A percentile compares a stretch with the other conserved stretches of the same genome.
Evolutionary conservation across 306 rosid genomes (phyloP).

Genomic region (Prunus armeniaca): DNA sequence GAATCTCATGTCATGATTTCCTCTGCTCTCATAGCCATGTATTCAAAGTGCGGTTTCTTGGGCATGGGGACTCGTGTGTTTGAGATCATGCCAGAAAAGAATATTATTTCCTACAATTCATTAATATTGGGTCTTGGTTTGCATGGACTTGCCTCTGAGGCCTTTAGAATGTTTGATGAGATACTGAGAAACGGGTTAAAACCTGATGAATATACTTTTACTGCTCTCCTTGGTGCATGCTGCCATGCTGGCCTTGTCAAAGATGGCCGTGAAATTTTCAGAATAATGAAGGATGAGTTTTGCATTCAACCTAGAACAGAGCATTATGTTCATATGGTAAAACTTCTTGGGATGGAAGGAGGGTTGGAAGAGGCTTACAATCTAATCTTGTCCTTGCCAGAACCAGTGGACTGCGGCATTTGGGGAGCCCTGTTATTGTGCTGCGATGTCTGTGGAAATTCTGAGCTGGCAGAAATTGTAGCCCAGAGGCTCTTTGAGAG

Average conservation of each 20-base stretch:
- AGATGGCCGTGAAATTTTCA: conserved; percentile 62
- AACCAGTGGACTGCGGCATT: conserved; percentile 76
- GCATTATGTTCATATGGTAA: conserved; percentile 84
- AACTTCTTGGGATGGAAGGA: conserved; percentile 81
- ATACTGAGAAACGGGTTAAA: conserved; percentile 41
- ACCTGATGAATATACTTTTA: conserved; percentile 81
- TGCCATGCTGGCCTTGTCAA: conserved; percentile 76
- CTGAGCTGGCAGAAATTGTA: conserved; percentile 66
- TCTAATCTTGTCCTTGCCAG: conserved; percentile 52
- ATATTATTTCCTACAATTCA: conserved; percentile 68
- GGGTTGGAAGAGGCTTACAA: conserved; percentile 73
- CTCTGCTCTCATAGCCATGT: conserved; percentile 78
- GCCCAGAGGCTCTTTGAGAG: conserved; percentile 50
- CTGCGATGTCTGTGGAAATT: conserved; percentile 65
- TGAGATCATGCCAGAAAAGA: conserved; percentile 48
- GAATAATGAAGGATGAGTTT: conserved; percentile 63
- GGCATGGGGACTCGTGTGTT: conserved; percentile 56
- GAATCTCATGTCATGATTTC: conserved; percentile 69
- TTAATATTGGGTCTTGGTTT: conserved; percentile 71
- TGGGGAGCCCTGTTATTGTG: conserved; percentile 86
- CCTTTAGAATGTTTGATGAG: conserved; percentile 55
- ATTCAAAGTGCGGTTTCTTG: conserved; percentile 75
- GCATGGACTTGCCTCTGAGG: conserved; percentile 69
- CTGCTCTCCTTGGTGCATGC: conserved; percentile 82
- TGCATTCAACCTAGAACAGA: conserved; percentile 51